These are phyloP conservation scores for Effrenium voratum DNA, from an alignment of 73 alveolate genomes.

Conservation along the genomic window DNA sequence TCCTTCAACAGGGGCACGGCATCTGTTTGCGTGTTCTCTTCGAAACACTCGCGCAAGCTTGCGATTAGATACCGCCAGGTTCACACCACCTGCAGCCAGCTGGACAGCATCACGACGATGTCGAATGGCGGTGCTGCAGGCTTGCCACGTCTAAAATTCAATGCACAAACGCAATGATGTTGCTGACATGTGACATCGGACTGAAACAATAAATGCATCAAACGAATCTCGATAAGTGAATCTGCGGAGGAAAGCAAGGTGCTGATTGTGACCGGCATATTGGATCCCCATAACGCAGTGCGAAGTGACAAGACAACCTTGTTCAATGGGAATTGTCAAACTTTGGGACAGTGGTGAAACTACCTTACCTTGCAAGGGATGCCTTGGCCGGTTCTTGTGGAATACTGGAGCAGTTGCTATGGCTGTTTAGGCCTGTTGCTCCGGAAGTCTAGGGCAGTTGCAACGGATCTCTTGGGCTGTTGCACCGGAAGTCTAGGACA, in stretches of 20 bases:
- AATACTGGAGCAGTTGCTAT: not conserved
- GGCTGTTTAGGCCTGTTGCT: not conserved
- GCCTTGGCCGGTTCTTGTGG: not conserved
- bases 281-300: not conserved
- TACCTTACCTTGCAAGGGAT: not conserved
- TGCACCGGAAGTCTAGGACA: not conserved
- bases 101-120: conserved; percentile 2
- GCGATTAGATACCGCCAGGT: not conserved
- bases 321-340: not conserved
- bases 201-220: not conserved
- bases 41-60: not conserved
- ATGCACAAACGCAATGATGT: not conserved
- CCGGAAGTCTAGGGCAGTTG: not conserved
- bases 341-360: not conserved
- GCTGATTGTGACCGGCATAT: not conserved
- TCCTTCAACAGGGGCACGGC: not conserved
- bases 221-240: not conserved
- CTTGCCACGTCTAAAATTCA: not conserved
- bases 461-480: not conserved
- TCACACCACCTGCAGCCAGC: not conserved
- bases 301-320: not conserved
- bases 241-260: not conserved
- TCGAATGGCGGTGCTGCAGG: not conserved
- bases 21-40: not conserved
- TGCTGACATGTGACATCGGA: not conserved